phyloP scores from a whole-genome alignment of 129 eudicot species.

The Lactuca sativa region DNA sequence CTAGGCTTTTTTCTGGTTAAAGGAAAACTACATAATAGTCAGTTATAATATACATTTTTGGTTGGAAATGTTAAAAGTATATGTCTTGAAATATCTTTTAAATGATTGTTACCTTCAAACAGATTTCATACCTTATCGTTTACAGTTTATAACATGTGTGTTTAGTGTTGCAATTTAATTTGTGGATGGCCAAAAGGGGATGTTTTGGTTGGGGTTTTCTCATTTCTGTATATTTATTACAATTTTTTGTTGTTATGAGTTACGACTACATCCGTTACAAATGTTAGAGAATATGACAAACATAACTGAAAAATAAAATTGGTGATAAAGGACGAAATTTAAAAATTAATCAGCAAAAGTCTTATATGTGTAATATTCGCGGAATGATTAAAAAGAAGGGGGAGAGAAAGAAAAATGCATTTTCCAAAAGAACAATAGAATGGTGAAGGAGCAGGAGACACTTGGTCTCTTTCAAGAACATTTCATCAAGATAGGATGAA shows the following conservation, averaged over 20 bases:
- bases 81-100: not conserved
- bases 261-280: not conserved
- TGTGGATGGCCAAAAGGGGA: not conserved
- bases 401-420: too few species aligned
- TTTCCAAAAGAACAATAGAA: too few species aligned
- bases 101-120: conserved; percentile 2
- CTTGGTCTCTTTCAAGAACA: too few species aligned
- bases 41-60: not conserved
- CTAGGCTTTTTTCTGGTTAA: conserved; percentile 72
- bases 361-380: too few species aligned
- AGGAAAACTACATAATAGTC: not conserved
- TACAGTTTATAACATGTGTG: not conserved
- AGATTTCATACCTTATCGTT: too few species aligned
- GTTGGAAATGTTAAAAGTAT: not conserved
- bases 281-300: not conserved
- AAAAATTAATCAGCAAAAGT: too few species aligned
- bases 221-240: not conserved
- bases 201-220: not conserved
- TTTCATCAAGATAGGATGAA: too few species aligned
- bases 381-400: too few species aligned
- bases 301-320: too few species aligned
- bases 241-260: not conserved
- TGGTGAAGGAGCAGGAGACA: too few species aligned
- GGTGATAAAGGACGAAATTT: too few species aligned
- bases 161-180: not conserved